Evolutionary conservation across 1,139 yeast species (phyloP).

Genomic region (Candida sanyaensis): DNA sequence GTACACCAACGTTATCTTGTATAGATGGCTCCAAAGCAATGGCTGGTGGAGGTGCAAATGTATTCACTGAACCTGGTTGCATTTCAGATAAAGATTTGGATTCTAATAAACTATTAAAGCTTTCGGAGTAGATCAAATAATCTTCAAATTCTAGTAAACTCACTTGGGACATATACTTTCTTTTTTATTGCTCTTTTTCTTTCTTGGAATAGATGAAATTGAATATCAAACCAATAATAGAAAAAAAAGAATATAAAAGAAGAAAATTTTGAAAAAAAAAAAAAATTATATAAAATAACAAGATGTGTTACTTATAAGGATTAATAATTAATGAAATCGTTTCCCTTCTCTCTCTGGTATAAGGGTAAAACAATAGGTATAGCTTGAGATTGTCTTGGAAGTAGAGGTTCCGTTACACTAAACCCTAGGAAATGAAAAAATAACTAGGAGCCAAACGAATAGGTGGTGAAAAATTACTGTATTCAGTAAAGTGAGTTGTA

Average conservation of each 20-base stretch:
- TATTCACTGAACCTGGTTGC: neutral
- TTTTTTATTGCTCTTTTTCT: neutral
- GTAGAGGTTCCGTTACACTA: too few relatives aligned
- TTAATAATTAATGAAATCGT: neutral
- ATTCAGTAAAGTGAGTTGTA: neutral
- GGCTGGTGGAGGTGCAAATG: constrained; percentile 5
- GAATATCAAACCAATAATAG: neutral
- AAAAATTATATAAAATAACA: neutral
- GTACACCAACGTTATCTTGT: constrained; percentile 12
- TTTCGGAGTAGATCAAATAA: constrained; percentile 9
- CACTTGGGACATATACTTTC: constrained; percentile 6
- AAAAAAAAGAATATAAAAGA: neutral
- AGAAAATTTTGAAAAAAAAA: neutral
- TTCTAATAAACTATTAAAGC: constrained; percentile 1
- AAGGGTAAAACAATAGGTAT: neutral
- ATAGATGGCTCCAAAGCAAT: neutral
- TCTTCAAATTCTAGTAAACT: constrained; percentile 10
- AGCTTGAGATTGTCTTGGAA: too few relatives aligned
- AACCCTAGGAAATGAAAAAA: neutral
- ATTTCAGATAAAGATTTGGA: neutral
- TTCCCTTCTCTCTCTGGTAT: neutral
- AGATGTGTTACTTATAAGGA: neutral
- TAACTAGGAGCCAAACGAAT: too few relatives aligned
- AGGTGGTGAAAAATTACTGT: neutral
- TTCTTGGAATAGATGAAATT: neutral